Conservation (phyloP, 2,329 filamentous ascomycete genomes). For the Claviceps sp. region DNA sequence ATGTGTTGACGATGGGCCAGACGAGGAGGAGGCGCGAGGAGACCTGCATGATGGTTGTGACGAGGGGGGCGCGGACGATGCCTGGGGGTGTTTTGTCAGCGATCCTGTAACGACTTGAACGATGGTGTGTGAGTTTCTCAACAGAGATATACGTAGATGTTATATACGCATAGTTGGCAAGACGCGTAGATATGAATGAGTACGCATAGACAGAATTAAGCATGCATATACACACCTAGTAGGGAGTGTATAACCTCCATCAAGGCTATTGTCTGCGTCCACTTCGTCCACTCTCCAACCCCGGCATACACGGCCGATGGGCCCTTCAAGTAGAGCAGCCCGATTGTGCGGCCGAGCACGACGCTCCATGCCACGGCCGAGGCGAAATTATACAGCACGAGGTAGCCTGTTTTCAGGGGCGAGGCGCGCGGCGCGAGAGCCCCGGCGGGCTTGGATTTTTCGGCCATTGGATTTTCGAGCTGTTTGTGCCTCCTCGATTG, state of each 20-base stretch:
- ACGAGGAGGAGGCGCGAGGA: slow-evolving; percentile 76
- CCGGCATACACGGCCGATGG: slow-evolving; percentile 46
- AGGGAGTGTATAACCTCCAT: slow-evolving; percentile 76
- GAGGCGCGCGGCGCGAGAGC: slow-evolving; percentile 1
- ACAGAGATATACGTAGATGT: too few relatives aligned
- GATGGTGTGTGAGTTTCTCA: too few relatives aligned
- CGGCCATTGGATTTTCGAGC: not conserved
- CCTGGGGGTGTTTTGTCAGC: slow-evolving; percentile 31
- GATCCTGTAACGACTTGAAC: too few relatives aligned
- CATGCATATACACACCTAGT: slow-evolving; percentile 40
- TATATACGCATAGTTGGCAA: too few relatives aligned
- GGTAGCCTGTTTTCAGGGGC: slow-evolving; percentile 46
- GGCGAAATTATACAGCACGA: slow-evolving; percentile 72
- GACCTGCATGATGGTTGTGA: slow-evolving; percentile 86
- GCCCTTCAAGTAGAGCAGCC: slow-evolving; percentile 38
- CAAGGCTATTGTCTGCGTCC: slow-evolving; percentile 71
- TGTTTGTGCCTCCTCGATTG: too few relatives aligned
- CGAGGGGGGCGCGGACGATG: slow-evolving; percentile 70
- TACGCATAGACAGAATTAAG: too few relatives aligned
- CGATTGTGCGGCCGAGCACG: slow-evolving; percentile 56
- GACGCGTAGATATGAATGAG: too few relatives aligned
- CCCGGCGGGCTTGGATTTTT: not conserved
- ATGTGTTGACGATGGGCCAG: slow-evolving; percentile 68
- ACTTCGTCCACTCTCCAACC: slow-evolving; percentile 55
- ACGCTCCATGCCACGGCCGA: slow-evolving; percentile 67